These are phyloP conservation scores for Teunomyces atbi DNA, from an alignment of 805 yeast species.

Conservation along the genomic window DNA sequence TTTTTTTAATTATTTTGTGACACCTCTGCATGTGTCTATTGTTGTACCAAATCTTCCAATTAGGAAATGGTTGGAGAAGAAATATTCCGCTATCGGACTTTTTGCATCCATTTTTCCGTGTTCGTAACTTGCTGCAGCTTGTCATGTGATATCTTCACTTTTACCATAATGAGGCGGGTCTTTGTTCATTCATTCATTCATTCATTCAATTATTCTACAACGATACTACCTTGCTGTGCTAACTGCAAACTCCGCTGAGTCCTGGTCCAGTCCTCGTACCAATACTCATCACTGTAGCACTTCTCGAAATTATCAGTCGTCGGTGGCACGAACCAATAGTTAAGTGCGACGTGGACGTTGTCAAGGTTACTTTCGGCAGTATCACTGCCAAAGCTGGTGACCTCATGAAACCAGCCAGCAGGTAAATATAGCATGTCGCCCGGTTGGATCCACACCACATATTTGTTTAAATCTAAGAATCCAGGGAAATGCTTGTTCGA, in stretches of 20 bases:
- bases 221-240: neutral
- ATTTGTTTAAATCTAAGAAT: slow-evolving; percentile 39
- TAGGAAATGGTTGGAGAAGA: no score
- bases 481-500: slow-evolving; percentile 50
- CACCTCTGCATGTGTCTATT: no score
- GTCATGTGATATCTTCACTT: neutral
- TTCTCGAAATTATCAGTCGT: slow-evolving; percentile 26
- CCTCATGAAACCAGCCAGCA: slow-evolving; percentile 84
- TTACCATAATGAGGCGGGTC: no score
- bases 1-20: neutral
- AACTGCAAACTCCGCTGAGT: slow-evolving; percentile 32
- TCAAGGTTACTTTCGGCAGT: slow-evolving; percentile 7
- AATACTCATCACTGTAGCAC: slow-evolving; percentile 50
- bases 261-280: slow-evolving; percentile 51
- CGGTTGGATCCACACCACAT: slow-evolving; percentile 50
- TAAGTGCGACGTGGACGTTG: slow-evolving; percentile 57
- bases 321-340: slow-evolving; percentile 77
- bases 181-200: neutral
- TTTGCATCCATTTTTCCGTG: slow-evolving; percentile 5
- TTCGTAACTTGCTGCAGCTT: slow-evolving; percentile 2
- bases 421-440: slow-evolving; percentile 73
- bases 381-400: slow-evolving; percentile 54
- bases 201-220: neutral
- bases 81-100: neutral
- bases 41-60: no score